A percentile compares a stretch with the other conserved stretches of the same genome.
These are phyloP conservation scores for Paradendryphiella salina DNA, from an alignment of 2,329 filamentous ascomycete genomes.

Conservation along the genomic window DNA sequence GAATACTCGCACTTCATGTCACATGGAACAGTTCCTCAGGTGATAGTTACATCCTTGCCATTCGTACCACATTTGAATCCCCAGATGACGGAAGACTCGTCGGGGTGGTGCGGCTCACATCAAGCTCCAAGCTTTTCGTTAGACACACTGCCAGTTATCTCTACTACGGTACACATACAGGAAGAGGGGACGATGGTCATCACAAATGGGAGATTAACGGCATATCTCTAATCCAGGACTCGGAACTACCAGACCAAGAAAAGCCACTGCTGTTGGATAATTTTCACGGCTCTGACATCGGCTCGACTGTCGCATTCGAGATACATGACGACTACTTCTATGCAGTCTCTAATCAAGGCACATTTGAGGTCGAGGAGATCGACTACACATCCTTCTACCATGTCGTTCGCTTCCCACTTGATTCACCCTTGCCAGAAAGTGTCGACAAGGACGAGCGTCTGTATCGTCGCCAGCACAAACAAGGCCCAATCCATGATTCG, in stretches of 20 bases:
- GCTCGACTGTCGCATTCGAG: conserved; percentile 71
- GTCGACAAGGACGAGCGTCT: conserved; percentile 56
- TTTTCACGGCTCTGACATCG: conserved; percentile 66
- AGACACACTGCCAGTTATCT: conserved; percentile 65
- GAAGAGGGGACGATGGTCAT: conserved; percentile 57
- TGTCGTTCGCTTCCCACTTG: conserved; percentile 65
- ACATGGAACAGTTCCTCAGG: conserved; percentile 15
- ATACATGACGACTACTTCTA: conserved; percentile 69
- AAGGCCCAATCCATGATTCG: conserved; percentile 73
- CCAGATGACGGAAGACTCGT: conserved; percentile 46
- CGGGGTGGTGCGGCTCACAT: conserved; percentile 21
- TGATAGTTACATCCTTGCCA: conserved; percentile 31
- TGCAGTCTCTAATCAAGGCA: conserved; percentile 67
- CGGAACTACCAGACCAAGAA: conserved; percentile 49
- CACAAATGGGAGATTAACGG: conserved; percentile 66
- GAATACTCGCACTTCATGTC: conserved; percentile 36
- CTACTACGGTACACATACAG: conserved; percentile 68
- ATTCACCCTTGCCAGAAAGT: conserved; percentile 47
- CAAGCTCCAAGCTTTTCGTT: conserved; percentile 64
- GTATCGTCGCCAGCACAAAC: conserved; percentile 68
- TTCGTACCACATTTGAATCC: conserved; percentile 23
- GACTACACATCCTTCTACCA: conserved; percentile 72
- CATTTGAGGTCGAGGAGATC: conserved; percentile 64
- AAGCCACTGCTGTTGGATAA: conserved; percentile 59
- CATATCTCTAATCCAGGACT: conserved; percentile 35